Percentiles rank a stretch among this genome's conserved stretches.
Conservation (phyloP, 306 rosid genomes). For the Vigna unguiculata region DNA sequence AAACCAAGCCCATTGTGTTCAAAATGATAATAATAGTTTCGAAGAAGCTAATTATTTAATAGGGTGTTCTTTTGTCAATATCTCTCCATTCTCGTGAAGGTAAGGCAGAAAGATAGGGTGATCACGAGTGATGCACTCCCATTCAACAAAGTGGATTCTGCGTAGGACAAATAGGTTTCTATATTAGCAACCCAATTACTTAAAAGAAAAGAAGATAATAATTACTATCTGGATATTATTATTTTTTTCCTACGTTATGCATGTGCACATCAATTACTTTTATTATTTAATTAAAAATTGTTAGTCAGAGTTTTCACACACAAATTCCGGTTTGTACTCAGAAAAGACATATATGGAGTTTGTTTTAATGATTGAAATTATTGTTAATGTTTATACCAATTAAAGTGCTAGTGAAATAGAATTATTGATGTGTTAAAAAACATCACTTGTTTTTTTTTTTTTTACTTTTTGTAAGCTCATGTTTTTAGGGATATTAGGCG, state of each 20-base stretch:
- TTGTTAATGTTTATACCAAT: no score
- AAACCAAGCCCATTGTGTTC: slow-evolving; percentile 14
- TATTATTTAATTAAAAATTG: neutral
- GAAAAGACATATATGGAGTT: neutral
- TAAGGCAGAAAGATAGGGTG: neutral
- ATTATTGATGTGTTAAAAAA: no score
- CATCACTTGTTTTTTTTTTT: no score
- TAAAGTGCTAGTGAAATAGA: no score
- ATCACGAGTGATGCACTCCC: slow-evolving; percentile 1
- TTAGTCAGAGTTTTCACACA: neutral
- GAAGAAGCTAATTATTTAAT: neutral
- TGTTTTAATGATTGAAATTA: neutral
- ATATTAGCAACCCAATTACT: neutral
- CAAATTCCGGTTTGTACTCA: neutral
- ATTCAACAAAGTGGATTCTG: slow-evolving; percentile 17
- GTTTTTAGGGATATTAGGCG: no score
- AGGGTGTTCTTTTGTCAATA: neutral
- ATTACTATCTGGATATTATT: neutral
- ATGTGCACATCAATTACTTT: neutral
- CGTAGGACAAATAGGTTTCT: neutral
- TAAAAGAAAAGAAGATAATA: neutral
- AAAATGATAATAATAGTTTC: neutral
- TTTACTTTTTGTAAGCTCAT: no score
- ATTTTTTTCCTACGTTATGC: neutral
- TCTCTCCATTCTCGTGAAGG: slow-evolving; percentile 1